Conservation (phyloP, 2,329 filamentous ascomycete species). For the Chlorencoelia australis region DNA sequence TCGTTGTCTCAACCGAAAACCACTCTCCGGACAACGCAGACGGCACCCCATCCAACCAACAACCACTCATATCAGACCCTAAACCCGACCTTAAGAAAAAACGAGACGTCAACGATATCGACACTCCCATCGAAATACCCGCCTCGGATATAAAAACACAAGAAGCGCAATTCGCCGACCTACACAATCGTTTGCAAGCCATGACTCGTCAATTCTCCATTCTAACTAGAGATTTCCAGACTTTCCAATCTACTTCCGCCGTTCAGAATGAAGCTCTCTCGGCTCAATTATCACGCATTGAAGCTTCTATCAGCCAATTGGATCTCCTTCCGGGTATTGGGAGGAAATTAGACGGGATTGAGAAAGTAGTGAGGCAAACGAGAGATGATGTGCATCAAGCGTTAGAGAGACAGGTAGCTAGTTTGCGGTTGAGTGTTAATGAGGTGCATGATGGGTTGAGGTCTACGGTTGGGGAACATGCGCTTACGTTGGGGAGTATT, state of each 20-base stretch:
- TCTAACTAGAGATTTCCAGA: constrained; percentile 47
- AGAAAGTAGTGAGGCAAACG: constrained; percentile 48
- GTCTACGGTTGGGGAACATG: constrained; percentile 8
- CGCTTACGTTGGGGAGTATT: constrained; percentile 4
- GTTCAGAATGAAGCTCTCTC: constrained; percentile 8
- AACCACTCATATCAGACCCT: constrained; percentile 3
- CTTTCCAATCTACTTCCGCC: constrained; percentile 42
- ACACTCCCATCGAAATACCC: constrained; percentile 32
- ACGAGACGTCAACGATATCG: constrained; percentile 25
- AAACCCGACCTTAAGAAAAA: constrained; percentile 28
- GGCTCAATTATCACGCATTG: constrained; percentile 7
- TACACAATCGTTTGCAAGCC: constrained; percentile 73
- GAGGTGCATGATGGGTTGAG: constrained; percentile 17
- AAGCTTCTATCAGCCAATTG: constrained; percentile 31
- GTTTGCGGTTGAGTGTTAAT: constrained; percentile 16
- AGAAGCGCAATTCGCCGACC: constrained; percentile 64
- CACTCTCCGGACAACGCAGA: constrained; percentile 25
- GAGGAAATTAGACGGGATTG: constrained; percentile 40
- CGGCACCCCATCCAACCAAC: constrained; percentile 13
- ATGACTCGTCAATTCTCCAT: constrained; percentile 58
- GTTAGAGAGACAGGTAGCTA: constrained; percentile 17
- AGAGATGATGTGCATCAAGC: constrained; percentile 36
- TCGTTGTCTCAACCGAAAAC: constrained; percentile 57
- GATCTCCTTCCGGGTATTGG: constrained; percentile 36
- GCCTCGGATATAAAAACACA: constrained; percentile 33